Evolutionary conservation across 352 stramenopile species (phyloP), one percentile per base, ranked within the genome.

Genomic region (Pythium aphanidermatum): DNA sequence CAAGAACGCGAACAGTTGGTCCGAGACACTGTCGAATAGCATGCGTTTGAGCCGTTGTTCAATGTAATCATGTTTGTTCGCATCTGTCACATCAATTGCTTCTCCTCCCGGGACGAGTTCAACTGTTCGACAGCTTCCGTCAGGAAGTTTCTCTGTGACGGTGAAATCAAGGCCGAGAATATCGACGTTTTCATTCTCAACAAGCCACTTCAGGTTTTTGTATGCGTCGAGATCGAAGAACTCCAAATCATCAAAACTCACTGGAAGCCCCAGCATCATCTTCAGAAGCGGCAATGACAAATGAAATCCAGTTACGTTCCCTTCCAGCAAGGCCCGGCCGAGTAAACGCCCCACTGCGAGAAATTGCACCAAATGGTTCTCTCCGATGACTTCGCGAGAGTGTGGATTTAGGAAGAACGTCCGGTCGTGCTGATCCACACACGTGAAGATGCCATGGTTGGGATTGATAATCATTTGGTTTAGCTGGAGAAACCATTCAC

Each of bases 61-160:
- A 12, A 98, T 47, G 51, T 94, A 99, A 65, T 97, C 74, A 5
- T 78, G 74, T 46, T 97, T 90, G 72, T 98, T 99, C 26, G 87
- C 81, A 38, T 97, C 93, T 2, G 85, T 98, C 8, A 99, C 90
- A 11, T 76, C 52, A 14, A 98, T 60, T 24, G 71, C 33, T 8
- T 58, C 63, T 11, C 74, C 74, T 27, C 70, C 66, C 1, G 70
- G 70, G 24, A 85, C 62, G 28, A 87, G 49, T 26, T 87, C 74
- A 12, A 84, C 49, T 20, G 65, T 46, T 14, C 29, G 29, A 11
- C 11, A 14, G 29, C 29, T 29, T 59, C 65, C 3, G 49, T 55
- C 14, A 46, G n/a, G n/a, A n/a, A 41, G 26, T 32, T 43, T 47
- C 32, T 52, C 56, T 2, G 33, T 65, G 10, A 63, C 37, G 4